These are phyloP conservation scores for Cicer chorassanicum DNA, from an alignment of 306 rosid species.

Conservation along the genomic window DNA sequence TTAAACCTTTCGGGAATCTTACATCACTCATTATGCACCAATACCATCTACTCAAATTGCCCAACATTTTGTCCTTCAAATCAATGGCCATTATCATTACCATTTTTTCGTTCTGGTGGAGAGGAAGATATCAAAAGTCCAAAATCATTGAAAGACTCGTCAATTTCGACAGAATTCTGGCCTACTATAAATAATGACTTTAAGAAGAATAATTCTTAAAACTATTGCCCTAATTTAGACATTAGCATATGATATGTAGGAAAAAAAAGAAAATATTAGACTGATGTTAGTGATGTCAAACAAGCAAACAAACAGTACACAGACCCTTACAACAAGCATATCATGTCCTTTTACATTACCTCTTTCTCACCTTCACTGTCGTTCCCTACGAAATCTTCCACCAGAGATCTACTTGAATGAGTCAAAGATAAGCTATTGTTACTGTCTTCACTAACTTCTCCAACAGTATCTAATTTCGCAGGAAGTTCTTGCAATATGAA, in stretches of 20 bases:
- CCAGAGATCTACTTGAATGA: conserved; percentile 57
- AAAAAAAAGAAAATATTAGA: conserved; percentile 26
- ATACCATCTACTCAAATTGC: conserved; percentile 21
- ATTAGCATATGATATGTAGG: neutral
- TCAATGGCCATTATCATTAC: conserved; percentile 35
- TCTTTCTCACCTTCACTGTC: conserved; percentile 60
- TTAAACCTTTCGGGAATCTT: no score
- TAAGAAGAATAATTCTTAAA: conserved; percentile 11
- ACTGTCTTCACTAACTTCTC: conserved; percentile 71
- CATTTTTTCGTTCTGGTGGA: conserved; percentile 8
- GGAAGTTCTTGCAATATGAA: conserved; percentile 51
- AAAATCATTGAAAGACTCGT: conserved; percentile 16
- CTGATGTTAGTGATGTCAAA: conserved; percentile 28
- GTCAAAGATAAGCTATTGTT: conserved; percentile 53
- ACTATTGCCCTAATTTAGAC: conserved; percentile 23
- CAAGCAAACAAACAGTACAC: conserved; percentile 37
- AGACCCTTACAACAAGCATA: conserved; percentile 36
- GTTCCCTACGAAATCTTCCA: conserved; percentile 44
- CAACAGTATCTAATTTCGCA: conserved; percentile 57
- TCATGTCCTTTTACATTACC: conserved; percentile 53
- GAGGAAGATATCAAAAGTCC: conserved; percentile 27
- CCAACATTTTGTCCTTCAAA: conserved; percentile 32
- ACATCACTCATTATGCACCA: neutral
- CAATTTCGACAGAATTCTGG: conserved; percentile 24
- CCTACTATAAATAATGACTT: conserved; percentile 29